A percentile compares a stretch with the other conserved stretches of the same genome.
These are phyloP conservation scores for Endothia cerciana DNA, from an alignment of 2,329 filamentous ascomycete genomes.

Conservation along the genomic window DNA sequence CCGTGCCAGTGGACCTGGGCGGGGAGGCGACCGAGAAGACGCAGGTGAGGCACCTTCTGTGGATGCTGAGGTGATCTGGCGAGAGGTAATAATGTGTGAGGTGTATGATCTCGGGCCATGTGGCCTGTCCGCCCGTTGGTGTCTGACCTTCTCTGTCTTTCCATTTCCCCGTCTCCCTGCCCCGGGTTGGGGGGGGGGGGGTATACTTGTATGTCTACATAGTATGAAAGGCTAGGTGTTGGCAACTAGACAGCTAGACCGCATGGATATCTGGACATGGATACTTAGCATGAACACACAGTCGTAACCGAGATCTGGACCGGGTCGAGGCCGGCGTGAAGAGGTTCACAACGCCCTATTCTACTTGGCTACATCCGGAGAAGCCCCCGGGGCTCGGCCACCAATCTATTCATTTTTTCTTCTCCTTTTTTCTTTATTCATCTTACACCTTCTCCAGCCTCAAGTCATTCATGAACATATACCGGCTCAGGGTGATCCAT, in stretches of 20 bases:
- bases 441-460: constrained; percentile 51
- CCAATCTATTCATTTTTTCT: not conserved
- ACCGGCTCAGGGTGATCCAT: constrained; percentile 88
- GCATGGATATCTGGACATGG: not conserved
- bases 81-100: not conserved
- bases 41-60: constrained; percentile 15
- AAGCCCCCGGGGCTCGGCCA: not conserved
- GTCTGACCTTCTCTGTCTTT: not conserved
- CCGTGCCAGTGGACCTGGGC: constrained; percentile 14
- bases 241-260: not conserved
- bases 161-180: not conserved
- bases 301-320: not conserved
- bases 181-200: too few species aligned
- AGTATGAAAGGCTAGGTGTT: not conserved
- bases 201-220: not conserved
- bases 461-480: constrained; percentile 95
- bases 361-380: not conserved
- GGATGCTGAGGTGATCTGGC: constrained; percentile 15
- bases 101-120: not conserved
- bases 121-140: not conserved
- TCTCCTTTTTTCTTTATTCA: not conserved
- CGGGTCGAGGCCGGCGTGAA: too few species aligned
- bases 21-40: not conserved
- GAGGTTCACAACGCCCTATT: not conserved
- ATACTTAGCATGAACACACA: not conserved